Conservation (phyloP, 441 rosid species). For the Erodium trifolium region DNA sequence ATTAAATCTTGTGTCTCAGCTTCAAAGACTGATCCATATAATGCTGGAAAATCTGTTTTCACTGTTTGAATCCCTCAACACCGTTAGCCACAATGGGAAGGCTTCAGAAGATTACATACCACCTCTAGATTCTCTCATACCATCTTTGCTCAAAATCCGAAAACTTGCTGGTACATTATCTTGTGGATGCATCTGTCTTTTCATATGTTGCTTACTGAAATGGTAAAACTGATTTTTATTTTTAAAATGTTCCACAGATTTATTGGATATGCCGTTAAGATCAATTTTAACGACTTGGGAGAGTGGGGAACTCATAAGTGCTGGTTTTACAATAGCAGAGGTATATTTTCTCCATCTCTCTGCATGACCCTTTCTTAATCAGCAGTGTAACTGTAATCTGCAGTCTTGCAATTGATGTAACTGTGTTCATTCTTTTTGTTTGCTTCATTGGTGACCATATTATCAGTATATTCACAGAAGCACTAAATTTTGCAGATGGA, state of each 20-base stretch:
- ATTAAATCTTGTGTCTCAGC: constrained; percentile 36
- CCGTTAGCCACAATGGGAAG: constrained; percentile 31
- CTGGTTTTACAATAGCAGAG: constrained; percentile 70
- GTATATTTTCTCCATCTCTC: constrained; percentile 26
- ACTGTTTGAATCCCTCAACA: constrained; percentile 50
- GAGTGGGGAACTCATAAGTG: constrained; percentile 59
- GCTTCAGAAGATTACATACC: constrained; percentile 32
- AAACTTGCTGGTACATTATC: constrained; percentile 71
- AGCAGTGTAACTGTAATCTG: no score
- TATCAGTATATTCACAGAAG: constrained; percentile 5
- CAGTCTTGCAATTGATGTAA: no score
- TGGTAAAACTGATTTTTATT: not conserved
- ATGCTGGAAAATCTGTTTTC: constrained; percentile 71
- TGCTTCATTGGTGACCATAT: not conserved
- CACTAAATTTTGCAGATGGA: constrained; percentile 41
- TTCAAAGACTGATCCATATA: constrained; percentile 68
- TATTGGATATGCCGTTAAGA: constrained; percentile 85
- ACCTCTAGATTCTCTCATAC: constrained; percentile 52
- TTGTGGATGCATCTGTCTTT: constrained; percentile 12
- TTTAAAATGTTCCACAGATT: constrained; percentile 36
- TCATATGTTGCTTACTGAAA: not conserved
- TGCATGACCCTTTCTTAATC: no score
- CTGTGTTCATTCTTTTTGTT: not conserved
- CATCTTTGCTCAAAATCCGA: constrained; percentile 65
- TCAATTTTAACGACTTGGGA: constrained; percentile 81